A percentile compares a stretch with the other conserved stretches of the same genome.
phyloP scores from a whole-genome alignment of 495 filamentous ascomycete genomes.

The Xeromyces bisporus region DNA sequence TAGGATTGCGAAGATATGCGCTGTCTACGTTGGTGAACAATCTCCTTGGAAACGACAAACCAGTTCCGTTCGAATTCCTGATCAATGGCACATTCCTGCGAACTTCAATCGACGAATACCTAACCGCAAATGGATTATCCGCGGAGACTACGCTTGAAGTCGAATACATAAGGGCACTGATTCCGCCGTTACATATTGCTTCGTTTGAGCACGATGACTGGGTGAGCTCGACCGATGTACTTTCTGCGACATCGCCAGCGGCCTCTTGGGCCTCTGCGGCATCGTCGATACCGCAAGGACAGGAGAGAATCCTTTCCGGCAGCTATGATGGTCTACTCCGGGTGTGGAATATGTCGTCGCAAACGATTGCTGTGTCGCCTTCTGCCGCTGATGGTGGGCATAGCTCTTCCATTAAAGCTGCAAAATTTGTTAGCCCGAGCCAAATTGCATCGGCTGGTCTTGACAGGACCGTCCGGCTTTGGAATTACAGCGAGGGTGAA shows the following conservation, averaged over 20 bases:
- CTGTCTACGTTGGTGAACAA: conserved; percentile 89
- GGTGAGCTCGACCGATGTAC: conserved; percentile 81
- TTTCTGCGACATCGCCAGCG: conserved; percentile 47
- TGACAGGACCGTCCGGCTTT: conserved; percentile 70
- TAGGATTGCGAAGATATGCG: conserved; percentile 73
- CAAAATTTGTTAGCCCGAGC: conserved; percentile 58
- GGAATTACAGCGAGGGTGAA: conserved; percentile 60
- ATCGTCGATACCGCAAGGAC: conserved; percentile 21
- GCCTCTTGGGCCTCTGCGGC: conserved; percentile 33
- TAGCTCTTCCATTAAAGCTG: conserved; percentile 56
- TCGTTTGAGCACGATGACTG: conserved; percentile 94
- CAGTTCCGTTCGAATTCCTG: conserved; percentile 90
- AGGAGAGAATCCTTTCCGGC: conserved; percentile 65
- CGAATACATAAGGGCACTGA: conserved; percentile 80
- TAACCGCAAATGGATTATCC: conserved; percentile 69
- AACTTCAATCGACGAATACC: conserved; percentile 75
- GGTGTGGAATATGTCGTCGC: conserved; percentile 76
- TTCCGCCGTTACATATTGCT: conserved; percentile 71
- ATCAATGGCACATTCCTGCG: conserved; percentile 81
- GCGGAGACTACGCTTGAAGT: conserved; percentile 71
- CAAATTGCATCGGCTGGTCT: conserved; percentile 65
- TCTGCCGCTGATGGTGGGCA: conserved; percentile 50
- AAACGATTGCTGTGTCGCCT: conserved; percentile 54
- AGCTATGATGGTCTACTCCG: conserved; percentile 78
- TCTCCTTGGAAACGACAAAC: conserved; percentile 57